Conservation (phyloP, 1,284 basidiomycete genomes). For the Peniophora sp. region DNA sequence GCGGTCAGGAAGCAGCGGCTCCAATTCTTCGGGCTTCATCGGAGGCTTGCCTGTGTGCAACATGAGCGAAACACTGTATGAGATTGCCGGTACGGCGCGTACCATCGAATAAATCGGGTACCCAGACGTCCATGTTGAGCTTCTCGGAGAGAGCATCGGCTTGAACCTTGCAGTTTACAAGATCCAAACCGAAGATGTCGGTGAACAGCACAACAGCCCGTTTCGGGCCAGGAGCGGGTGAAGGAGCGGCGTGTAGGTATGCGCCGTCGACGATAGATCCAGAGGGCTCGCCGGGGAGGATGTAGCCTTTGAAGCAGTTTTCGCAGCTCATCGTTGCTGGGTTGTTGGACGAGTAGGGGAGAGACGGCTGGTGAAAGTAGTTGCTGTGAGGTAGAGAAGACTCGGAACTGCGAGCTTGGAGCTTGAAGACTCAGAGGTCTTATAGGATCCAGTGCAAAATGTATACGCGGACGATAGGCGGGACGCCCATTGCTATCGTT, state of each 20-base stretch:
- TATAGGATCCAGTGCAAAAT: no score
- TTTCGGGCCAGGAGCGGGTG: constrained; percentile 15
- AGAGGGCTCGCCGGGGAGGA: constrained; percentile 34
- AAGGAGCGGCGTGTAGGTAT: constrained; percentile 31
- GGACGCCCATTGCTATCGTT: no score
- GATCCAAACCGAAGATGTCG: constrained; percentile 49
- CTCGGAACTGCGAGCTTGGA: no score
- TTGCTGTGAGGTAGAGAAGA: no score
- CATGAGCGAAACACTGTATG: no score
- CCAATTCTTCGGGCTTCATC: constrained; percentile 25
- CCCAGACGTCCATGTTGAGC: constrained; percentile 54
- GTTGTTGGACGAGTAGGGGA: no score
- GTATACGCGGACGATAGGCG: no score
- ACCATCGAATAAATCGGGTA: constrained; percentile 46
- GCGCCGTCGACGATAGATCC: constrained; percentile 31
- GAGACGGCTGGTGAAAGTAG: no score
- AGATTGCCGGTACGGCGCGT: not conserved
- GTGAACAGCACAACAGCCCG: constrained; percentile 47
- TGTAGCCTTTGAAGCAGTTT: constrained; percentile 28
- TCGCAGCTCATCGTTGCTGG: constrained; percentile 25
- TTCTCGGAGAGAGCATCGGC: constrained; percentile 50
- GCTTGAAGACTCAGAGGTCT: no score
- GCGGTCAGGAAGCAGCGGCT: constrained; percentile 27
- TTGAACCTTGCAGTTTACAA: constrained; percentile 55
- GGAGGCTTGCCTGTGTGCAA: constrained; percentile 31